phyloP scores from a whole-genome alignment of 768 basidiomycete genomes.

The Termitomyces bulborhizus region DNA sequence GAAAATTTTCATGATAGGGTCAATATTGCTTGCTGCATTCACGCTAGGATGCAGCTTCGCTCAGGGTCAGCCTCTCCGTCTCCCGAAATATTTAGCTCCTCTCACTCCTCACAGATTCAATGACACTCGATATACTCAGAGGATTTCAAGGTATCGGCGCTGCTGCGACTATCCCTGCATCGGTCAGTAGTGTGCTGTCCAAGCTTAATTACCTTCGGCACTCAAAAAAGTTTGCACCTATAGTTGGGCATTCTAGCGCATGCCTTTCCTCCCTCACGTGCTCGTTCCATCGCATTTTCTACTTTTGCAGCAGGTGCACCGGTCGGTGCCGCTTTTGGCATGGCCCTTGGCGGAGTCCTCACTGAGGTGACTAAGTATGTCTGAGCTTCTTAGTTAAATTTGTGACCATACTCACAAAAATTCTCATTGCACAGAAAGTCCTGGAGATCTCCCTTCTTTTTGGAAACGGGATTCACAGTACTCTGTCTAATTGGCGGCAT shows the following conservation, averaged over 20 bases:
- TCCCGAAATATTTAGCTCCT: background rate
- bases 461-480: slow-evolving; percentile 51
- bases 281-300: slow-evolving; percentile 74
- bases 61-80: slow-evolving; percentile 26
- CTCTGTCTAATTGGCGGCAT: slow-evolving; percentile 47
- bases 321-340: slow-evolving; percentile 69
- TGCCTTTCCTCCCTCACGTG: slow-evolving; percentile 59
- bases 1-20: slow-evolving; percentile 57
- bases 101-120: slow-evolving; percentile 33
- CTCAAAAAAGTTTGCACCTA: background rate
- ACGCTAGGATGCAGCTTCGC: slow-evolving; percentile 63
- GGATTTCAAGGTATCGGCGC: slow-evolving; percentile 78
- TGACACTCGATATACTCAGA: slow-evolving; percentile 64
- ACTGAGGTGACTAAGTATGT: slow-evolving; percentile 46
- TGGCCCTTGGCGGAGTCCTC: slow-evolving; percentile 63
- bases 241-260: slow-evolving; percentile 81
- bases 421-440: slow-evolving; percentile 25
- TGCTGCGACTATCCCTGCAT: slow-evolving; percentile 69
- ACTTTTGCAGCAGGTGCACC: slow-evolving; percentile 84
- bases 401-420: background rate
- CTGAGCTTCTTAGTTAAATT: background rate
- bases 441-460: slow-evolving; percentile 64
- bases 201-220: background rate
- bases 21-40: slow-evolving; percentile 44
- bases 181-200: slow-evolving; percentile 35